Percentiles rank a stretch among this genome's conserved stretches.
These are phyloP conservation scores for Musa itinerans DNA, from an alignment of 176 grass and related monocot genomes.

Conservation along the genomic window DNA sequence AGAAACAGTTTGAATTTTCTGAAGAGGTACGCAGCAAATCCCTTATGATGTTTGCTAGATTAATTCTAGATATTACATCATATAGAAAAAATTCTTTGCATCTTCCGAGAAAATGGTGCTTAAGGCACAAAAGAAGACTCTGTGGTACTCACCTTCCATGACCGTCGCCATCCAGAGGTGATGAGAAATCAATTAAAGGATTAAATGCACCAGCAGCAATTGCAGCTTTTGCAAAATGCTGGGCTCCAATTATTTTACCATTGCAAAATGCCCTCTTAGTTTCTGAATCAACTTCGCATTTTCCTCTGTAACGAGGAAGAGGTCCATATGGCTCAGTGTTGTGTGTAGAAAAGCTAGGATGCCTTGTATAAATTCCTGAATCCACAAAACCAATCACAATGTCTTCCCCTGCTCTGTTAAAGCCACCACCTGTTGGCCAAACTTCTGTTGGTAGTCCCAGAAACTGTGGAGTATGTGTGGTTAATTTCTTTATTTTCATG, in stretches of 20 bases:
- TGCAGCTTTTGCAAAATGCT: conserved; percentile 99
- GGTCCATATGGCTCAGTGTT: conserved; percentile 69
- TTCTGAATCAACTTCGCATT: conserved; percentile 84
- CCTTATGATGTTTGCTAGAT: too few species aligned
- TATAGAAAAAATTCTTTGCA: too few species aligned
- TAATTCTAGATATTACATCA: too few species aligned
- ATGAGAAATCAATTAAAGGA: conserved; percentile 82
- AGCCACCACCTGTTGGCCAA: conserved; percentile 86
- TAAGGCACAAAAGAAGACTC: not conserved
- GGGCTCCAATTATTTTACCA: conserved; percentile 94
- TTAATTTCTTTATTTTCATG: conserved; percentile 87
- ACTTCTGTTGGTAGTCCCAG: conserved; percentile 78
- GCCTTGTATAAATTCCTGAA: conserved; percentile 85
- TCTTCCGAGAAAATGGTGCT: not conserved
- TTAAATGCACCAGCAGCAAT: conserved; percentile 92
- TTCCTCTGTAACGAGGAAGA: conserved; percentile 66
- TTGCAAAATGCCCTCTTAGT: conserved; percentile 75
- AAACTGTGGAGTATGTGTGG: conserved; percentile 91
- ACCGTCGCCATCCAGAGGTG: conserved; percentile 92
- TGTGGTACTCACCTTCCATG: conserved; percentile 70
- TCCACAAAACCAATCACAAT: conserved; percentile 97
- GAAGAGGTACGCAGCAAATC: too few species aligned
- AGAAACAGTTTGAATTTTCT: too few species aligned
- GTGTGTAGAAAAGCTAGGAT: conserved; percentile 73
- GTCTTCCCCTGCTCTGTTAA: conserved; percentile 91